Evolutionary conservation across 225 moss, liverwort and hornwort species (phyloP).

Genomic region (Lunularia cruciata): DNA sequence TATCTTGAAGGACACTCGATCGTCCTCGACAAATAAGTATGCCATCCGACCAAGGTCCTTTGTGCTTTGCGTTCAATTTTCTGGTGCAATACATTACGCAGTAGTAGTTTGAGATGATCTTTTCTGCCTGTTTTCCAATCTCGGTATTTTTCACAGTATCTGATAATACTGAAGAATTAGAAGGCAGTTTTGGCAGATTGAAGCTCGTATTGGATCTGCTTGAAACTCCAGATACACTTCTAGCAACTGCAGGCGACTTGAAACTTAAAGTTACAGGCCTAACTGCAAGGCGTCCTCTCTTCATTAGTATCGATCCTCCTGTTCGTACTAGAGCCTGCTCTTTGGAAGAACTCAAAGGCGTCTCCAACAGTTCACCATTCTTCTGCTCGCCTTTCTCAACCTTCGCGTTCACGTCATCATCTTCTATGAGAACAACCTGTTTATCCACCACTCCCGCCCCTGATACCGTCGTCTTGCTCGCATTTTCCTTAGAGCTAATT

Average conservation of each 20-base stretch:
- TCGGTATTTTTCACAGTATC: not conserved
- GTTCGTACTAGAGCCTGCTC: too few relatives aligned
- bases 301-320: not conserved
- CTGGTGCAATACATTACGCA: conserved; percentile 72
- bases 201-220: not conserved
- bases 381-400: not conserved
- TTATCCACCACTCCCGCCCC: too few relatives aligned
- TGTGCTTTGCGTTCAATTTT: conserved; percentile 74
- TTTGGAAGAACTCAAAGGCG: not conserved
- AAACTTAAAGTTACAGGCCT: not conserved
- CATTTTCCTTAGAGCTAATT: not conserved
- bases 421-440: not conserved
- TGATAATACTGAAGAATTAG: not conserved
- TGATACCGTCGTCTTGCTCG: too few relatives aligned
- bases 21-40: conserved; percentile 65
- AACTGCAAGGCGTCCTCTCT: conserved; percentile 16
- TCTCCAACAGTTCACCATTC: not conserved
- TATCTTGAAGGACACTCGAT: conserved; percentile 66
- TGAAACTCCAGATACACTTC: not conserved
- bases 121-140: conserved; percentile 12
- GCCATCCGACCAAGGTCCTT: conserved; percentile 93
- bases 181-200: not conserved
- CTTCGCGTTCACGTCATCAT: not conserved
- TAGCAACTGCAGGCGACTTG: not conserved
- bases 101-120: conserved; percentile 48